Percentiles rank a stretch among this genome's conserved stretches.
phyloP scores from a whole-genome alignment of 352 stramenopile genomes.

The Globisporangium paroecandrum region DNA sequence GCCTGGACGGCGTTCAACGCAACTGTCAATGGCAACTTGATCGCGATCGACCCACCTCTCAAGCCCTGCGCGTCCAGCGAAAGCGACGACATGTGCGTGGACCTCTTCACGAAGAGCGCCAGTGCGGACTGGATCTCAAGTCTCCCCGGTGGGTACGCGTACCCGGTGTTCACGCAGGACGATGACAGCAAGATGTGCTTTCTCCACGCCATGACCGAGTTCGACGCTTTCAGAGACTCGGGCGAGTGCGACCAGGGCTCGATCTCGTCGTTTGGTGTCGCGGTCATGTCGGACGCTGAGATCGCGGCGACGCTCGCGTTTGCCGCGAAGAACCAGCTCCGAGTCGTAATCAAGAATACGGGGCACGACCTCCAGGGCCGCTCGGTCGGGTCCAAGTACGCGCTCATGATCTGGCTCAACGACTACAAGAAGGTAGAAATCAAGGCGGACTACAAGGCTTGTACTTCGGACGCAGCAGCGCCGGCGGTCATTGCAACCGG shows the following conservation, averaged over 20 bases:
- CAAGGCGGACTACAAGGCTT: neutral
- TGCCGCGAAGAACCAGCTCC: slow-evolving; percentile 3
- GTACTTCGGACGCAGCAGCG: neutral
- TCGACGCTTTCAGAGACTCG: neutral
- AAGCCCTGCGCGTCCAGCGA: slow-evolving; percentile 5
- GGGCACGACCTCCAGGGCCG: slow-evolving; percentile 7
- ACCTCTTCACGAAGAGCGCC: neutral
- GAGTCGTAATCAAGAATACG: slow-evolving; percentile 10
- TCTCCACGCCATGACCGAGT: neutral
- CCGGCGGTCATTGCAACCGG: neutral
- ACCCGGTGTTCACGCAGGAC: slow-evolving; percentile 8
- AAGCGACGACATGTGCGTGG: neutral
- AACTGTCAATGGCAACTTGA: neutral
- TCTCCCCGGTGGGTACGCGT: slow-evolving; percentile 6
- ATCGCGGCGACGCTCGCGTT: neutral
- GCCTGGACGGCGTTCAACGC: slow-evolving; percentile 1
- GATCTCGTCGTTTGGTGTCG: slow-evolving; percentile 11
- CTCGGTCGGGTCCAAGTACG: slow-evolving; percentile 13
- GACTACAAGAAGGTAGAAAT: neutral
- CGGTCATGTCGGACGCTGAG: neutral
- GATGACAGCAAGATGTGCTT: slow-evolving; percentile 8
- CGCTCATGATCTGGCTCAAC: slow-evolving; percentile 14
- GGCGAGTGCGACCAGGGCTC: neutral
- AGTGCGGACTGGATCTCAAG: slow-evolving; percentile 4
- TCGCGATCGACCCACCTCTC: slow-evolving; percentile 8